Evolutionary conservation across 1,284 basidiomycete genomes (phyloP), one percentile per base, ranked within the genome.

Genomic region (Ustilago tritici): DNA sequence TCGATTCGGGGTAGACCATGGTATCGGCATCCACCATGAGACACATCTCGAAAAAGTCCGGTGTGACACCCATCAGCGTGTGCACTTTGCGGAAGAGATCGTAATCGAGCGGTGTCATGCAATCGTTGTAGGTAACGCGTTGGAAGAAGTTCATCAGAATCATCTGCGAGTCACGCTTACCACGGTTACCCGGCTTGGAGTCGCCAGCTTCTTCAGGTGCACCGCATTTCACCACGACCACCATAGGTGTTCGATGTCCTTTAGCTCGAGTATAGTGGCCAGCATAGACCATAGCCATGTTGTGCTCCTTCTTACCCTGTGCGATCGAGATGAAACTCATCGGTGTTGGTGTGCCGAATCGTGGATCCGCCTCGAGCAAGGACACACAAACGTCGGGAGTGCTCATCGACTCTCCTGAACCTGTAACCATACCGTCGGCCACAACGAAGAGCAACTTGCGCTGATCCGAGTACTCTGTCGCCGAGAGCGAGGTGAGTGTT

Each of bases 111-210:
- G 97, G 97, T 17, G 91, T 91, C 95, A 99, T 99, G 74, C 95
- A 93, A 86, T 99, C 97, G 86, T 99, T 98, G 88, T 98, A 99
- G 14, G 97, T 99, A 82, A 98, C 95, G 55, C 94, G 92, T 61
- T 95, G 95, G 89, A 99, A 98, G 87, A 99, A 99, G 88, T 98
- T 98, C 96, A 99, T 99, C 80, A 99, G 89, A 82, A 99, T 93
- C 82, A 99, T 92, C 86, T 99, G 97, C 87, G 94, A 95, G 88
- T 99, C 97, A 60, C 97, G 93, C 87, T 99, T 99, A 79, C 97
- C 97, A 79, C 97, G 90, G 88, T 99, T 99, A 17, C 97, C 97
- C 2, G 96, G 95, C 86, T 99, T 99, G 88, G 92, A 92, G 74
- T 95, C 95, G 11, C 88, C 88, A 15, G 89, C 88, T 58, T 88